These are phyloP conservation scores for Hymenotorrendiella dingleyae DNA, from an alignment of 2,329 filamentous ascomycete genomes.

Conservation along the genomic window DNA sequence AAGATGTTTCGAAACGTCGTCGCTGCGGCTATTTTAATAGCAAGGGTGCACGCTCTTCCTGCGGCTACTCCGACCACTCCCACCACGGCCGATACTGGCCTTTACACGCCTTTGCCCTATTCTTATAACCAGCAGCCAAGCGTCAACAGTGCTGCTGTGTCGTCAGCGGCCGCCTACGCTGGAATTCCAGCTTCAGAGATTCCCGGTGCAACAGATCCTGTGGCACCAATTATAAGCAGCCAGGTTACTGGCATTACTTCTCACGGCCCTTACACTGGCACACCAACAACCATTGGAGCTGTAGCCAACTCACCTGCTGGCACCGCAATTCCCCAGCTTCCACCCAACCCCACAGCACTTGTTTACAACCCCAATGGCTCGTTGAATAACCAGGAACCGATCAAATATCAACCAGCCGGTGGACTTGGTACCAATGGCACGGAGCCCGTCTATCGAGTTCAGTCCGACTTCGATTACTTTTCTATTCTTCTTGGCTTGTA, in stretches of 20 bases:
- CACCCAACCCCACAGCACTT: slow-evolving; percentile 56
- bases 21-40: no score
- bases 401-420: slow-evolving; percentile 66
- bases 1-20: no score
- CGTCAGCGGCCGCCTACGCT: slow-evolving; percentile 21
- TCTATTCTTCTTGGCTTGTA: slow-evolving; percentile 67
- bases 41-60: no score
- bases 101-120: slow-evolving; percentile 15
- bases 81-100: not conserved
- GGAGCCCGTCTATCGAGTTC: slow-evolving; percentile 66
- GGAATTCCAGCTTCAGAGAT: slow-evolving; percentile 23
- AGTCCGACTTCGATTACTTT: slow-evolving; percentile 79
- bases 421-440: slow-evolving; percentile 75
- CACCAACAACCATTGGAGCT: slow-evolving; percentile 64
- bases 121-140: slow-evolving; percentile 22
- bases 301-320: slow-evolving; percentile 52
- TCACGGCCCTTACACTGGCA: slow-evolving; percentile 64
- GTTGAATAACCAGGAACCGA: slow-evolving; percentile 61
- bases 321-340: slow-evolving; percentile 49
- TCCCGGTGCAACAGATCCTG: slow-evolving; percentile 23
- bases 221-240: slow-evolving; percentile 38
- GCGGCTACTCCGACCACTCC: not conserved
- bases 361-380: slow-evolving; percentile 67
- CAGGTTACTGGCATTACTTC: slow-evolving; percentile 53
- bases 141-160: slow-evolving; percentile 22